Evolutionary conservation across 2,329 filamentous ascomycete species (phyloP).

Genomic region (Graphilbum ipis-grandicollis): DNA sequence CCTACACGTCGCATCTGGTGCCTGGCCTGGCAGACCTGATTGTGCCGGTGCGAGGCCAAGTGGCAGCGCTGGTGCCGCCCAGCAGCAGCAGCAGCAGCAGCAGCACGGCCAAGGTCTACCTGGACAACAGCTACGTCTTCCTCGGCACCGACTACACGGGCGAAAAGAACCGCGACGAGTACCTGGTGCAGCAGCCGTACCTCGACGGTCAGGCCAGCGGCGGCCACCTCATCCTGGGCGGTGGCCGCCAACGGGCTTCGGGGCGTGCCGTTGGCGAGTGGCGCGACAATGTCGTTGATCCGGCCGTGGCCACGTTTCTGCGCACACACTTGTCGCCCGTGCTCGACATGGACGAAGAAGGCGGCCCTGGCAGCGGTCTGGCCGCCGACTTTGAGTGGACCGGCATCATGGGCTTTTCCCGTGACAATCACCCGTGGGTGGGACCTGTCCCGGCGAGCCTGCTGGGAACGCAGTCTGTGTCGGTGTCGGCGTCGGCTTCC

Average conservation of each 20-base stretch:
- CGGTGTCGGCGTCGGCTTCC: neutral
- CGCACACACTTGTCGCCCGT: constrained; percentile 23
- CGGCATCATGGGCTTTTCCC: constrained; percentile 62
- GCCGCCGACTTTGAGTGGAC: constrained; percentile 50
- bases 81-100: constrained; percentile 5
- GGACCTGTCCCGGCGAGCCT: constrained; percentile 39
- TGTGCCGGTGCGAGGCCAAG: constrained; percentile 60
- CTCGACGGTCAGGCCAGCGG: constrained; percentile 9
- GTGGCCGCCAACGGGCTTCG: constrained; percentile 40
- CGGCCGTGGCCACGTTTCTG: constrained; percentile 35
- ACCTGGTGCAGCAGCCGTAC: constrained; percentile 50
- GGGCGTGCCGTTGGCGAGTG: constrained; percentile 23
- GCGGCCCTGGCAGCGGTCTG: constrained; percentile 21
- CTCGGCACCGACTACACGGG: constrained; percentile 18
- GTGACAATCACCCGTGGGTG: constrained; percentile 54
- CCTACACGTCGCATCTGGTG: constrained; percentile 61
- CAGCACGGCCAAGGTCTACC: constrained; percentile 1
- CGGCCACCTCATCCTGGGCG: constrained; percentile 52
- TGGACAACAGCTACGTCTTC: constrained; percentile 49
- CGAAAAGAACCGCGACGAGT: constrained; percentile 39
- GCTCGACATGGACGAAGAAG: constrained; percentile 21
- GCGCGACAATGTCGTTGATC: constrained; percentile 18
- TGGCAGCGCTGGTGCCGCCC: constrained; percentile 50
- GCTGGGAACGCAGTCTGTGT: constrained; percentile 11
- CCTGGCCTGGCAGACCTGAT: constrained; percentile 54